A percentile compares a stretch with the other conserved stretches of the same genome.
These are phyloP conservation scores for Rubia occidens DNA, from an alignment of 305 asterid species.

Conservation along the genomic window DNA sequence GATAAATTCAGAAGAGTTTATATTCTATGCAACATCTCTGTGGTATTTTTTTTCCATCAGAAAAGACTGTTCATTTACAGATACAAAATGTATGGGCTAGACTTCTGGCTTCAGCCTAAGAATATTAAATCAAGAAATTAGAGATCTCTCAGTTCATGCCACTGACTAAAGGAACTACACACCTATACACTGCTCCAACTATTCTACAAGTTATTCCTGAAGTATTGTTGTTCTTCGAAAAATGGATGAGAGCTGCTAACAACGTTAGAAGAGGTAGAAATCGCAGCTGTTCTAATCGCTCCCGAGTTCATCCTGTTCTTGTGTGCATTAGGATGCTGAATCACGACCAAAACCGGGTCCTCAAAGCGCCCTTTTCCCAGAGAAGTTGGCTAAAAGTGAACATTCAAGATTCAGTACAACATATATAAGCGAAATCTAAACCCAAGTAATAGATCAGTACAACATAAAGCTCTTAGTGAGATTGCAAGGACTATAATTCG, in stretches of 20 bases:
- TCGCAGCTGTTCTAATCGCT: constrained; percentile 3
- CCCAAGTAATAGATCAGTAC: not conserved
- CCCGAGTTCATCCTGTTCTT: constrained; percentile 22
- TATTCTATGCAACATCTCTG: not conserved
- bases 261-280: constrained; percentile 9
- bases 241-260: not conserved
- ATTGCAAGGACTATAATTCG: not conserved
- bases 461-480: constrained; percentile 7
- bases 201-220: not conserved
- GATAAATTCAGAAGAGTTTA: too few species aligned
- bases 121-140: not conserved
- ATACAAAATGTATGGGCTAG: not conserved
- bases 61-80: not conserved
- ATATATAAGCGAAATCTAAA: not conserved
- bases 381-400: constrained; percentile 51
- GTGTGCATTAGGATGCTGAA: constrained; percentile 57
- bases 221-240: constrained; percentile 1
- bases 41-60: not conserved
- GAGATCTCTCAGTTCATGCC: not conserved
- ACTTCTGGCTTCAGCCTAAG: not conserved
- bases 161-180: not conserved
- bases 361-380: constrained; percentile 32
- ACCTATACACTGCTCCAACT: not conserved
- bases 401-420: not conserved
- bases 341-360: constrained; percentile 58